Evolutionary conservation across 2,329 filamentous ascomycete genomes (phyloP), one percentile per base, ranked within the genome.

Genomic region (Rhynchosporium secalis): DNA sequence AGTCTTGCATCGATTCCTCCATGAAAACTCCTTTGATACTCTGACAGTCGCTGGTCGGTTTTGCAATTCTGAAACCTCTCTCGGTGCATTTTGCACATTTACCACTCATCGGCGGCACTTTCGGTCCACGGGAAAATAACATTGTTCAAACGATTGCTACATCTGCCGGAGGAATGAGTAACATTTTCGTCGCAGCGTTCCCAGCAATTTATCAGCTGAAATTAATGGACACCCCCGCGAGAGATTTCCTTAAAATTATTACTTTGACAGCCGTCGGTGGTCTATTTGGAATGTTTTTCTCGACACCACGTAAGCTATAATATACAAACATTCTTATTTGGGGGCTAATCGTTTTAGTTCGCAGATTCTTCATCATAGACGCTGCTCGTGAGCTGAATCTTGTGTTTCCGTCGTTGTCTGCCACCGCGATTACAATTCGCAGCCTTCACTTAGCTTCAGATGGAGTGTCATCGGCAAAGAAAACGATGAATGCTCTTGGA

Each of bases 311-410:
- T 20, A 20, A 20, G 20, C 20, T 20, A 20, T 20, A 20, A 20
- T 20, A 20, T 20, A 20, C 20, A 20, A 20, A 20, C 1, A 20
- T 20, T 20, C 20, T 20, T 20, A 1, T 20, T 1, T 20, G 20
- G 20, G 20, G 20, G 1, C 20, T 20, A 20, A 20, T 20, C 20
- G 20, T 20, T 20, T 20, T 1, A 20, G 20, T 20, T 20, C 20
- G 20, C 20, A 20, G 20, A 20, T 88, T 89, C 77, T 89, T 88
- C 77, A 82, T 89, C 73, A 83, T 88, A 72, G 84, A 86, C 62
- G 83, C 87, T 12, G 83, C 83, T 3, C 78, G 84, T 9, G 83
- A 87, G 73, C 75, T 86, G 38, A 80, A 79, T 61, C 77, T 87
- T 49, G 78, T 86, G 61, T 87, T 86, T 74, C 84, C 84, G 1